A percentile compares a stretch with the other conserved stretches of the same genome.
Evolutionary conservation across 257 asterid genomes (phyloP).

Genomic region (Solanum sejunctum): DNA sequence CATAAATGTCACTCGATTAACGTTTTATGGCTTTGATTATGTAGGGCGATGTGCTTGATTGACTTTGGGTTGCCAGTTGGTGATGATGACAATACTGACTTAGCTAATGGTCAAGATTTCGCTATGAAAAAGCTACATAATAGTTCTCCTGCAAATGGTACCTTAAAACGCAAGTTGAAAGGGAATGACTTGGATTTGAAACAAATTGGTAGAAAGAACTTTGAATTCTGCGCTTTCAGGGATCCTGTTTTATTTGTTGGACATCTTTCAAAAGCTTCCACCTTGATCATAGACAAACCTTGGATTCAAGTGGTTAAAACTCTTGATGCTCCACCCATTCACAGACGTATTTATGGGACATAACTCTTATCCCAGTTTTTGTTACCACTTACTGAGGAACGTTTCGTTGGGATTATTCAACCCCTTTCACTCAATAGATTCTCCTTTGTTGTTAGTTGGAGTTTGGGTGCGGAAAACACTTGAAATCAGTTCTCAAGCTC

Average conservation of each 20-base stretch:
- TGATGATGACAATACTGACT: conserved; percentile 27
- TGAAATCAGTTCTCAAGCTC: conserved; percentile 8
- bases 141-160: conserved; percentile 26
- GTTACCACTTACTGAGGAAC: conserved; percentile 2
- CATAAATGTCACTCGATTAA: background rate
- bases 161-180: conserved; percentile 45
- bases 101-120: conserved; percentile 27
- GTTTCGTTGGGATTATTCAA: conserved; percentile 17
- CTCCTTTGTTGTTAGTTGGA: background rate
- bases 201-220: conserved; percentile 45
- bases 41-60: conserved; percentile 80
- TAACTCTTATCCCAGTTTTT: conserved; percentile 6
- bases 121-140: conserved; percentile 22
- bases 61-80: conserved; percentile 76
- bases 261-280: conserved; percentile 72
- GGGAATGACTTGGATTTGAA: conserved; percentile 34
- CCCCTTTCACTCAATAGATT: conserved; percentile 18
- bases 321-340: conserved; percentile 71
- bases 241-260: conserved; percentile 89
- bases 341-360: conserved; percentile 84
- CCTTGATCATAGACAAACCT: conserved; percentile 85
- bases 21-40: background rate
- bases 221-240: conserved; percentile 51
- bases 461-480: conserved; percentile 11
- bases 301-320: conserved; percentile 66